Conservation (phyloP, 106 monocot genomes). For the Acorus gramineus region DNA sequence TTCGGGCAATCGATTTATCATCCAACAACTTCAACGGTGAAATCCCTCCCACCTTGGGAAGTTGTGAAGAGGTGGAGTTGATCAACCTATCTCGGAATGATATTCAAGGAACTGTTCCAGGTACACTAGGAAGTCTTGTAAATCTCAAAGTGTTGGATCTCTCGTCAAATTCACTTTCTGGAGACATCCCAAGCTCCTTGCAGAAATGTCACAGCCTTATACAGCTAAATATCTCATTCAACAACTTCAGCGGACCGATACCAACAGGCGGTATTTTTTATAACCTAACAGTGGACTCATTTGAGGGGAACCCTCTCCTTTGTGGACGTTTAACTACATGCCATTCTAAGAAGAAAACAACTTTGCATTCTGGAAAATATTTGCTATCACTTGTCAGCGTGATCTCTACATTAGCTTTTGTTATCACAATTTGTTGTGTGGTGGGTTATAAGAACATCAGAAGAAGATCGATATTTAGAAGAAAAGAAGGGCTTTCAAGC, state of each 20-base stretch:
- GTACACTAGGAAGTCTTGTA: constrained; percentile 18
- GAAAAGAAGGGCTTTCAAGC: constrained; percentile 9
- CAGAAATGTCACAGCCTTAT: constrained; percentile 13
- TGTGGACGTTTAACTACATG: constrained; percentile 19
- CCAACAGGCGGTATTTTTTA: constrained; percentile 20
- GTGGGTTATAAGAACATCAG: constrained; percentile 10
- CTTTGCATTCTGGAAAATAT: constrained; percentile 12
- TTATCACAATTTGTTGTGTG: constrained; percentile 18
- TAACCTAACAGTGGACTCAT: constrained; percentile 4
- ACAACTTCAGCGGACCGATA: constrained; percentile 29
- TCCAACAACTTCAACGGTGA: constrained; percentile 18
- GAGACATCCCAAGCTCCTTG: constrained; percentile 19
- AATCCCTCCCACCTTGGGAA: constrained; percentile 23
- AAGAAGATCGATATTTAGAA: constrained; percentile 9
- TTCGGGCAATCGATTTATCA: constrained; percentile 26
- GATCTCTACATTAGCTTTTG: constrained; percentile 12
- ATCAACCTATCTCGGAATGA: constrained; percentile 31
- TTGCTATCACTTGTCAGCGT: constrained; percentile 6
- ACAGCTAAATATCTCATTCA: constrained; percentile 22
- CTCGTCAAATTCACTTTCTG: constrained; percentile 31
- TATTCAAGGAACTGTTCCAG: constrained; percentile 25
- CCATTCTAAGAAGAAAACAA: constrained; percentile 7
- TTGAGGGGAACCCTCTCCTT: constrained; percentile 20
- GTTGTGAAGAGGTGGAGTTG: constrained; percentile 15
- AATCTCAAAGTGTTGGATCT: constrained; percentile 24